Evolutionary conservation across 345 rosid species (phyloP), one percentile per base, ranked within the genome.

Genomic region (Syzygium oleosum): DNA sequence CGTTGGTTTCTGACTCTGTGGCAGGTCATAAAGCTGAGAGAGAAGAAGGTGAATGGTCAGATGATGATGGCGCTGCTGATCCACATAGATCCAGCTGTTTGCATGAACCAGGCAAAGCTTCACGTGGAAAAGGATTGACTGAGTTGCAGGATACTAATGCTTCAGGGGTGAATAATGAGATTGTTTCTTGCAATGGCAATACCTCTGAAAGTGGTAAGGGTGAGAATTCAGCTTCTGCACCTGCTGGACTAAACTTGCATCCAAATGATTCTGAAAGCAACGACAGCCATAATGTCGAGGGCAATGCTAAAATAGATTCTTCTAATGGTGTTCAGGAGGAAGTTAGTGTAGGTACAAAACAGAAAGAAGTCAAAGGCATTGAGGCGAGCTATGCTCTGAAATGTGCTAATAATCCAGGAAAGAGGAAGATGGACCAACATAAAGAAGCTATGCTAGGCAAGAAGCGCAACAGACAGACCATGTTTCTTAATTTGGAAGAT

Each of bases 21-120:
- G 91, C 89, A 90, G 88, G 84, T 51, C 90, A 87, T 79, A 90
- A 88, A 21, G 68, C 90, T 52, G 99, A 97, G 89, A 96, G 96
- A 92, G 99, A 98, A 94, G 99, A 98, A 94, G 99, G 99, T 87
- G 99, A 98, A 91, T 96, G 95, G 98, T 94, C 93, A 59, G 99
- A 96, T 88, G 91, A 91, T 9, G 99, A 96, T 91, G 94, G 91
- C 80, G 87, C 91, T 51, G 91, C 91, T 79, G 93, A 90, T 89
- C 91, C 86, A 16, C 51, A 59, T 88, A 90, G 87, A 29, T 63
- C 89, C 51, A 78, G 63, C 89, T 53, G 84, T 51, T 54, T 90
- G 84, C 89, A 11, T 86, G 95, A 90, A 84, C 91, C 88, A 68
- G 91, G 90, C 46, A 91, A 88, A 89, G 86, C 88, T 88, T 91